Conservation (phyloP, 225 moss, liverwort and hornwort genomes). For the Polytrichum formosum region DNA sequence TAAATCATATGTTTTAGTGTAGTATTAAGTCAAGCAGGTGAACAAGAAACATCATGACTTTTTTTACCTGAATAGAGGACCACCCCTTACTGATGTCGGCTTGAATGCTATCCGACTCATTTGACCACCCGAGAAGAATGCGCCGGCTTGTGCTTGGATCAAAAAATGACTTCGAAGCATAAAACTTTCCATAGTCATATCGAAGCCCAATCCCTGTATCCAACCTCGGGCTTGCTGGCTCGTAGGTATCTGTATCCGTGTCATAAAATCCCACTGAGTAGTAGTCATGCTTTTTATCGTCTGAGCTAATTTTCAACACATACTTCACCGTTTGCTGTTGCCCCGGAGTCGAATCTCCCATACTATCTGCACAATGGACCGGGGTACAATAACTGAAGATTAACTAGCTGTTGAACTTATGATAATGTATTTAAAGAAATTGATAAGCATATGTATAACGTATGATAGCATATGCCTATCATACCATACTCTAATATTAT, state of each 20-base stretch:
- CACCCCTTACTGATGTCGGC: conserved; percentile 70
- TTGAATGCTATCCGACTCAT: conserved; percentile 65
- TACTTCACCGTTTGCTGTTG: conserved; percentile 30
- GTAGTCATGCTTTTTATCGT: conserved; percentile 51
- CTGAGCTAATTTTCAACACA: conserved; percentile 63
- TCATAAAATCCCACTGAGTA: conserved; percentile 61
- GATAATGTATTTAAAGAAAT: no score
- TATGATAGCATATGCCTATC: no score
- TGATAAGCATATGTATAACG: no score
- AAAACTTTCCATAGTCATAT: conserved; percentile 81
- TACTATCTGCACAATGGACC: no score
- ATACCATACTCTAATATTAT: no score
- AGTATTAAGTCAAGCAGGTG: neutral
- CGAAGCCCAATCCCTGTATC: conserved; percentile 61
- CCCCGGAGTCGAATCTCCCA: no score
- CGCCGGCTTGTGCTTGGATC: conserved; percentile 46
- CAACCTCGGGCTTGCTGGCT: conserved; percentile 18
- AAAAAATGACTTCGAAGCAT: conserved; percentile 80
- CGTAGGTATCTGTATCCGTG: conserved; percentile 32
- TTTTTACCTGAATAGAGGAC: conserved; percentile 57
- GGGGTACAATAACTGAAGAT: no score
- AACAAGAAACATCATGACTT: neutral
- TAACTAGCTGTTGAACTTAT: no score
- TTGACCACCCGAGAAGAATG: conserved; percentile 66
- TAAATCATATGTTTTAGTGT: no score